A percentile compares a stretch with the other conserved stretches of the same genome.
phyloP scores from a whole-genome alignment of 2,329 filamentous ascomycete species.

The Cyphellophora attinorum region DNA sequence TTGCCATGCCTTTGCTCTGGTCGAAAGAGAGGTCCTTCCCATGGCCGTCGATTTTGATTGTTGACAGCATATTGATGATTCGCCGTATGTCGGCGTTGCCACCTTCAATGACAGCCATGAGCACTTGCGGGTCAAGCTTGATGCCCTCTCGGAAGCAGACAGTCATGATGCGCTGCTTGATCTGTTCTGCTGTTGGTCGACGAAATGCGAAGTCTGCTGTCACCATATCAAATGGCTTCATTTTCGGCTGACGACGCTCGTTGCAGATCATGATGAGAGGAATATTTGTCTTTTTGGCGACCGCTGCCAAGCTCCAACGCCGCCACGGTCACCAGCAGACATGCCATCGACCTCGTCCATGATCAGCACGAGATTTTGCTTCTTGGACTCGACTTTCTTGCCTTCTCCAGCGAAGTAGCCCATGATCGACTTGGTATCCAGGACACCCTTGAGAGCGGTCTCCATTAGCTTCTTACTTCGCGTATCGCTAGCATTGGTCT shows the following conservation, averaged over 20 bases:
- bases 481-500: slow-evolving; percentile 92
- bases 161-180: slow-evolving; percentile 85
- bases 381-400: slow-evolving; percentile 66
- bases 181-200: slow-evolving; percentile 81
- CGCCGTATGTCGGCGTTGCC: slow-evolving; percentile 93
- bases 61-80: slow-evolving; percentile 97
- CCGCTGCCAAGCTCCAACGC: slow-evolving; percentile 89
- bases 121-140: slow-evolving; percentile 70
- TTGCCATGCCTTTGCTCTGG: slow-evolving; percentile 85
- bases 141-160: slow-evolving; percentile 88
- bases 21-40: slow-evolving; percentile 65
- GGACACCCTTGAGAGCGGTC: slow-evolving; percentile 72
- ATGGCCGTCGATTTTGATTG: slow-evolving; percentile 76
- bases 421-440: slow-evolving; percentile 85
- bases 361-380: slow-evolving; percentile 90
- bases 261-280: slow-evolving; percentile 98
- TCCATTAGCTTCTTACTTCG: slow-evolving; percentile 95
- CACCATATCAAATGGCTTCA: slow-evolving; percentile 91
- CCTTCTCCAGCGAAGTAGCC: slow-evolving; percentile 84
- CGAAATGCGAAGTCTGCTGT: slow-evolving; percentile 80
- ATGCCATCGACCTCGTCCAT: slow-evolving; percentile 99
- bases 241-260: slow-evolving; percentile 83
- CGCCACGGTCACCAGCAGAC: slow-evolving; percentile 92
- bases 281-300: slow-evolving; percentile 90
- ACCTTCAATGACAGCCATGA: slow-evolving; percentile 91